phyloP scores from a whole-genome alignment of 2,329 filamentous ascomycete species.

The Graphilbum fragrans region DNA sequence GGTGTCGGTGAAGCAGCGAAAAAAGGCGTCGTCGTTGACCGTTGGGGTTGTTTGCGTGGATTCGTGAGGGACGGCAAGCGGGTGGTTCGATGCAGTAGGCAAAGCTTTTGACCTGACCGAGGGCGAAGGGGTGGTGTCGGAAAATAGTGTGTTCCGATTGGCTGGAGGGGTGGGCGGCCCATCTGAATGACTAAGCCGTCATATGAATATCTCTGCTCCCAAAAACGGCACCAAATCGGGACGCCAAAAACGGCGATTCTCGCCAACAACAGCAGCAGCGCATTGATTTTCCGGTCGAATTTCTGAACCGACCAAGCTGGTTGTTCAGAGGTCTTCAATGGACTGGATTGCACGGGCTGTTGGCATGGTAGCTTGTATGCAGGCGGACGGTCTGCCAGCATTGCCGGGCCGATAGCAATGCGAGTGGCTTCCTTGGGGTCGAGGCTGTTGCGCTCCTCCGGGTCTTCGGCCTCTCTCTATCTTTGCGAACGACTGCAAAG shows the following conservation, averaged over 20 bases:
- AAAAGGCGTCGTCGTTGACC: background rate
- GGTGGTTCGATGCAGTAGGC: conserved; percentile 10
- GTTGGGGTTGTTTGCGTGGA: conserved; percentile 4
- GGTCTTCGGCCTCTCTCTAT: background rate
- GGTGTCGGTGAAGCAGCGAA: background rate
- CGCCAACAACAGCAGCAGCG: background rate
- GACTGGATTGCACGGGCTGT: background rate
- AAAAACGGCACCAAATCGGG: background rate
- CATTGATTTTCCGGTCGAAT: background rate
- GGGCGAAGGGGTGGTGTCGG: conserved; percentile 5
- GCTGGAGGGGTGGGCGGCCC: background rate
- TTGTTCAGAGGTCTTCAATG: background rate
- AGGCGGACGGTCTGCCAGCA: conserved; percentile 2
- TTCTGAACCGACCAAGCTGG: background rate
- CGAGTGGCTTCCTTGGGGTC: conserved; percentile 7
- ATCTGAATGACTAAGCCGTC: conserved; percentile 9
- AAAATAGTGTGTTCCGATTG: conserved; percentile 12
- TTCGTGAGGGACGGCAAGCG: background rate
- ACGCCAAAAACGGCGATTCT: too few species aligned
- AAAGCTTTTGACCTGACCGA: conserved; percentile 10
- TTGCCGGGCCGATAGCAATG: conserved; percentile 9
- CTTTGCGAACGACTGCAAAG: background rate
- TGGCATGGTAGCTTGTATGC: conserved; percentile 7
- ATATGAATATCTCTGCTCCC: too few species aligned
- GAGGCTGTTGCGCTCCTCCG: conserved; percentile 5